Evolutionary conservation across 2,329 filamentous ascomycete genomes (phyloP), one percentile per base, ranked within the genome.

Genomic region (Monosporascus cannonballus): DNA sequence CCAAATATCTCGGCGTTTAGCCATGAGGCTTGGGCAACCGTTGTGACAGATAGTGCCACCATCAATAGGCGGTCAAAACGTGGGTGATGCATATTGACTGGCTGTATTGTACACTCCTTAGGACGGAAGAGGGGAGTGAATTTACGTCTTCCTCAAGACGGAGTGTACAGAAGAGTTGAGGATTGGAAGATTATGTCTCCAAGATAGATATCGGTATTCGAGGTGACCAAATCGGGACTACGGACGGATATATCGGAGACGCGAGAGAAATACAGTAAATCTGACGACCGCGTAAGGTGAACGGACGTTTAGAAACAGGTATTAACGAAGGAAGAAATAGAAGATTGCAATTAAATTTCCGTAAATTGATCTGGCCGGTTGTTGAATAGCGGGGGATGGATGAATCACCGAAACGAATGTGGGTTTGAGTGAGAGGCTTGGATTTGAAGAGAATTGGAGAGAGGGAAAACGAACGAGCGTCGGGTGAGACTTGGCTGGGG

Each of bases 31-130:
- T 80, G 76, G 45, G 74, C 74, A 38, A 76, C 67, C 46, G 70
- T 71, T 51, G 74, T 56, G 53, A 78, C 63, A 44, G 76, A 76
- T 49, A 81, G 67, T 44, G 75, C 76, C 59, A 79, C 66, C 56
- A 80, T 62, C 52, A 82, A 65, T 54, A 81, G 64, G 61, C 75
- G 70, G 36, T 79, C 54, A 48, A 76, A 59, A 53, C 72, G 72
- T 51, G 67, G 69, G 27, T 73, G 67, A 63, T 76, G 75, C 80
- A 83, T 83, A 52, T 49, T 69, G 65, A 39, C 46, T 39, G 46
- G 42, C 47, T 50, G 45, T 41, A 47, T 45, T 44, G 44, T 38
- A 30, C 24, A 47, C 37, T 48, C 51, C 48, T 52, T 51, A 15
- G 50, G 50, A 51, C 24, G 53, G 51, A 37, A 42, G 50, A 38